phyloP scores from a whole-genome alignment of 495 filamentous ascomycete species.

The Sordaria brevicollis region DNA sequence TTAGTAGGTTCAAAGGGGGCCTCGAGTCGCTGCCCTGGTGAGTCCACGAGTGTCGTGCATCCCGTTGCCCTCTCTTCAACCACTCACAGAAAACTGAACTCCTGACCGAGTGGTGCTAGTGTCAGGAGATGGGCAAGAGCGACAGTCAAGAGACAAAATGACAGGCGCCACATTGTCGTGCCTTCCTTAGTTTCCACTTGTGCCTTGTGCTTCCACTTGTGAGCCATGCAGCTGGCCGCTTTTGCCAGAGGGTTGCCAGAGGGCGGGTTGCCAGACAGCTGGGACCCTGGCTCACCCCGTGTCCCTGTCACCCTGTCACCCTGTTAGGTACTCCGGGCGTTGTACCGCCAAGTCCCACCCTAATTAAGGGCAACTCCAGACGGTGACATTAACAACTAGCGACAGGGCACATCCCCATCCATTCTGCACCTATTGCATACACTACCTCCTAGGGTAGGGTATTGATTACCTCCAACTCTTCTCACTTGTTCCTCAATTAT shows the following conservation, averaged over 20 bases:
- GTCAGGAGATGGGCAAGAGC: neutral
- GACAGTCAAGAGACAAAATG: neutral
- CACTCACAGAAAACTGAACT: neutral
- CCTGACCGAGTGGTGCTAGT: neutral
- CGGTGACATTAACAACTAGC: neutral
- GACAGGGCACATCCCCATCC: neutral
- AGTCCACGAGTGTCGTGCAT: neutral
- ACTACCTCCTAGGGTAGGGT: too few relatives aligned
- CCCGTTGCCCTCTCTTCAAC: neutral
- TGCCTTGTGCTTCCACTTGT: too few relatives aligned
- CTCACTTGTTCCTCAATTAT: neutral
- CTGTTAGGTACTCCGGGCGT: neutral
- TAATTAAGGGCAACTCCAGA: neutral
- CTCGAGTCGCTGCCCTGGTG: too few relatives aligned
- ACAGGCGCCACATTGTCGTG: neutral
- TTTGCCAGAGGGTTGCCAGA: too few relatives aligned
- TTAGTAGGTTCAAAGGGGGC: neutral
- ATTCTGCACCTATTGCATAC: too few relatives aligned
- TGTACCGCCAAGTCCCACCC: neutral
- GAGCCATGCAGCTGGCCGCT: slow-evolving; percentile 5
- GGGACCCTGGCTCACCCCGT: slow-evolving; percentile 1
- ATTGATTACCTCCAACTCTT: neutral
- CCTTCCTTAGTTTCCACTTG: too few relatives aligned
- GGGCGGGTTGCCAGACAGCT: too few relatives aligned
- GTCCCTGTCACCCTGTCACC: too few relatives aligned